Evolutionary conservation across 2,329 filamentous ascomycete species (phyloP).

Genomic region (Eutypella sp.): DNA sequence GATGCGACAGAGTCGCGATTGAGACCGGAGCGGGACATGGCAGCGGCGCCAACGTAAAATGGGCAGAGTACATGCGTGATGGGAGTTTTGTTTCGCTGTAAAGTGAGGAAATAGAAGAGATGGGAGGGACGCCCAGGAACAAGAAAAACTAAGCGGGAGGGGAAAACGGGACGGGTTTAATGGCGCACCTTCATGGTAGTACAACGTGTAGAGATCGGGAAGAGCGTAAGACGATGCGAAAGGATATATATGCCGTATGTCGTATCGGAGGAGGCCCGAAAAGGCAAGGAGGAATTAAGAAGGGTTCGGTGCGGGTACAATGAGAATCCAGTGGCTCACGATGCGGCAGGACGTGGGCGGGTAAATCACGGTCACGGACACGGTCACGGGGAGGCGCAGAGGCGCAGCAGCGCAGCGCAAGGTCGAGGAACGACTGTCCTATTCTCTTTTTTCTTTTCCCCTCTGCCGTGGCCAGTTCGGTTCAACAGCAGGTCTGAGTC

Average conservation of each 20-base stretch:
- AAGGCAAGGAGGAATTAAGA: constrained; percentile 11
- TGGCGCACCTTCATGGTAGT: constrained; percentile 31
- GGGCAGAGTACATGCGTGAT: constrained; percentile 5
- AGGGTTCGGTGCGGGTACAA: constrained; percentile 19
- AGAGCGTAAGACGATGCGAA: constrained; percentile 8
- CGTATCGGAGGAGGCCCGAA: constrained; percentile 10
- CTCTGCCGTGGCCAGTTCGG: constrained; percentile 13
- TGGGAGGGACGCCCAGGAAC: constrained; percentile 10
- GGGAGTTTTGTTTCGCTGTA: constrained; percentile 5
- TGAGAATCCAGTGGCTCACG: constrained; percentile 15
- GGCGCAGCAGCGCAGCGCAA: constrained; percentile 16
- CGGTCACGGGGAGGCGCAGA: no score
- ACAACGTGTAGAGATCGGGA: constrained; percentile 20
- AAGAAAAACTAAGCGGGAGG: constrained; percentile 4
- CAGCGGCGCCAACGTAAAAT: constrained; percentile 6
- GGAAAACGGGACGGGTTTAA: constrained; percentile 20
- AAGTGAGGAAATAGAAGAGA: constrained; percentile 7
- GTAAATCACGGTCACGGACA: constrained; percentile 11
- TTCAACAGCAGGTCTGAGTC: constrained; percentile 25
- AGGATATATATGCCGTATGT: constrained; percentile 1
- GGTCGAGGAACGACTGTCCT: constrained; percentile 12
- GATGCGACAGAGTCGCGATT: constrained; percentile 19
- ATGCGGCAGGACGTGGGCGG: constrained; percentile 17
- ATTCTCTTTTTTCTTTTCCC: constrained; percentile 10
- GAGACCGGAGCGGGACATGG: constrained; percentile 20